Evolutionary conservation across 345 rosid species (phyloP).

Genomic region (Salix suchowensis): DNA sequence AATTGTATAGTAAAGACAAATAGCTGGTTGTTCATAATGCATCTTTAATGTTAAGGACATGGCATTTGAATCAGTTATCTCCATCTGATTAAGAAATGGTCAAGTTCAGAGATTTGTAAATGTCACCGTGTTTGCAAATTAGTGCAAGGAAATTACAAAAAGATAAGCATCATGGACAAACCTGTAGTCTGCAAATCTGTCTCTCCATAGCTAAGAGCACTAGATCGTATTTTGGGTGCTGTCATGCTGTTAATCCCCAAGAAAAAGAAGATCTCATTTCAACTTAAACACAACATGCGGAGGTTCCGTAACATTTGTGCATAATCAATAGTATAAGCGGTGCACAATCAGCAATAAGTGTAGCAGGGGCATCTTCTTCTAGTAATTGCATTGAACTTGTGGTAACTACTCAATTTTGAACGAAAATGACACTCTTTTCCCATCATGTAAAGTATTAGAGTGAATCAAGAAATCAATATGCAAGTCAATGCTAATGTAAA

Average conservation of each 20-base stretch:
- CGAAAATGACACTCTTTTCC: background rate
- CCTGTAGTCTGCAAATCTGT: slow-evolving; percentile 67
- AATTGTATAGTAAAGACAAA: too few relatives aligned
- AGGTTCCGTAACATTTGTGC: background rate
- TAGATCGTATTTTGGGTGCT: slow-evolving; percentile 67
- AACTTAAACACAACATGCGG: background rate
- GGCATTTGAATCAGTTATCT: too few relatives aligned
- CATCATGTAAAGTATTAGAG: too few relatives aligned
- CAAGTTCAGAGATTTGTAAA: background rate
- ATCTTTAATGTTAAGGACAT: too few relatives aligned
- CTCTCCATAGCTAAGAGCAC: slow-evolving; percentile 72
- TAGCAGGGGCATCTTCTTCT: background rate
- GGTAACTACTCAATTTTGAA: background rate
- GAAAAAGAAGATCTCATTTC: background rate
- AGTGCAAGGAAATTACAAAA: background rate
- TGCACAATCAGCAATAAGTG: background rate
- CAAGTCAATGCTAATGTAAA: background rate
- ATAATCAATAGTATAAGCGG: background rate
- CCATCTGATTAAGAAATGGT: too few relatives aligned
- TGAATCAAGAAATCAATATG: background rate
- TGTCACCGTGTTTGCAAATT: background rate
- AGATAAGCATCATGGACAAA: slow-evolving; percentile 14
- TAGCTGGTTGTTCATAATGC: too few relatives aligned
- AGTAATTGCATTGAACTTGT: background rate
- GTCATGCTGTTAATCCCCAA: slow-evolving; percentile 54